These are phyloP conservation scores for Nemania serpens DNA, from an alignment of 2,329 filamentous ascomycete genomes.

Conservation along the genomic window DNA sequence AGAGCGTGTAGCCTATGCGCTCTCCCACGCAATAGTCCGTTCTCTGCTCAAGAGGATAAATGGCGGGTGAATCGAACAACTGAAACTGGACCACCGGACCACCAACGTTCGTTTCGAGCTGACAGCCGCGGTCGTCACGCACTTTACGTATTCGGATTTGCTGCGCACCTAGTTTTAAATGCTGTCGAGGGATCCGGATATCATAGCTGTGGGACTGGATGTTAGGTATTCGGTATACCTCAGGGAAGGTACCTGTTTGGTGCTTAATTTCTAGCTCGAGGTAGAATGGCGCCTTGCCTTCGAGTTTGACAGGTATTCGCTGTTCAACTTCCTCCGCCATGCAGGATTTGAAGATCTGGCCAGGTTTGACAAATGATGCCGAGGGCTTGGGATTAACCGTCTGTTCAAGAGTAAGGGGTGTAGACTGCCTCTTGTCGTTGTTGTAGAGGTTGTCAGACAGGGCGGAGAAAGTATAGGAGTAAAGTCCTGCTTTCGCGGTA, in stretches of 20 bases:
- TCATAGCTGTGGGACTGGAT: slow-evolving; percentile 76
- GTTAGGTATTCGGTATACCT: slow-evolving; percentile 79
- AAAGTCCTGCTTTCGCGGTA: slow-evolving; percentile 78
- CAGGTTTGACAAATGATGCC: slow-evolving; percentile 81
- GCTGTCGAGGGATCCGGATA: slow-evolving; percentile 81
- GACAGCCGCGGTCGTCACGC: slow-evolving; percentile 84
- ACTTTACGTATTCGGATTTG: slow-evolving; percentile 88
- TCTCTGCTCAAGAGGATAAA: slow-evolving; percentile 83
- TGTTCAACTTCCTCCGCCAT: slow-evolving; percentile 84
- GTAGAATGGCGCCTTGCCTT: slow-evolving; percentile 84
- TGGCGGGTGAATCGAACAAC: slow-evolving; percentile 90
- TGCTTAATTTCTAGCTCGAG: slow-evolving; percentile 94
- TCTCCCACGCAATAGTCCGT: slow-evolving; percentile 95
- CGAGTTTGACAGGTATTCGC: slow-evolving; percentile 82
- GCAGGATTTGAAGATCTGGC: slow-evolving; percentile 95
- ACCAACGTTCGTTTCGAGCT: slow-evolving; percentile 72
- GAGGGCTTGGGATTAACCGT: slow-evolving; percentile 82
- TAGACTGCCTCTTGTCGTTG: slow-evolving; percentile 67
- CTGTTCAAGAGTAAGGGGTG: slow-evolving; percentile 75
- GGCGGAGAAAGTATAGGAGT: slow-evolving; percentile 84
- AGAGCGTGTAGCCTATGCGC: slow-evolving; percentile 87
- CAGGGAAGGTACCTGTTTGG: slow-evolving; percentile 76
- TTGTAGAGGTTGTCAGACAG: slow-evolving; percentile 87
- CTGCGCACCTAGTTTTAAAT: slow-evolving; percentile 87
- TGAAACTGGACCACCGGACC: slow-evolving; percentile 84